Conservation (phyloP, 106 monocot genomes). For the Ottelia alismoides region DNA sequence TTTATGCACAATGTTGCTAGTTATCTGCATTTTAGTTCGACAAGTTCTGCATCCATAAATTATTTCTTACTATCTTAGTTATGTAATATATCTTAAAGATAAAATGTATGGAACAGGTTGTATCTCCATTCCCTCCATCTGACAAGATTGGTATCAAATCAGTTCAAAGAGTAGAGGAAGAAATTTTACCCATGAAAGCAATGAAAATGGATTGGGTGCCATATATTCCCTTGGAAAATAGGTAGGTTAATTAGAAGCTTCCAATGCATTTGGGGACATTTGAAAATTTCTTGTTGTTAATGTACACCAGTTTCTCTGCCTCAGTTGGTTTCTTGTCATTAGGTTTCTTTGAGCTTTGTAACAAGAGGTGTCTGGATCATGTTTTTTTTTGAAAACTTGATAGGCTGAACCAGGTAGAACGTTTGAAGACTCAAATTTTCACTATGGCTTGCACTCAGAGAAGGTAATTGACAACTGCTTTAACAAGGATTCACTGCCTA, state of each 20-base stretch:
- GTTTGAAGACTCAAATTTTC: constrained; percentile 78
- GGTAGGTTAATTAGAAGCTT: constrained; percentile 21
- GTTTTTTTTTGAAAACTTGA: constrained; percentile 1
- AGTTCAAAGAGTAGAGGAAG: constrained; percentile 77
- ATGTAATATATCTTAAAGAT: too few species aligned
- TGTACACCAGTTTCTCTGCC: constrained; percentile 1
- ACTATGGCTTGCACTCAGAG: constrained; percentile 80
- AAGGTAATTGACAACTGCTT: too few species aligned
- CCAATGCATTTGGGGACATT: neutral
- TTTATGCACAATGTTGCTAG: too few species aligned
- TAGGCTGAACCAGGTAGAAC: constrained; percentile 65
- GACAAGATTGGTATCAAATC: constrained; percentile 95
- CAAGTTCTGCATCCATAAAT: too few species aligned
- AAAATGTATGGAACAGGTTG: too few species aligned
- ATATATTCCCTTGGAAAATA: constrained; percentile 75
- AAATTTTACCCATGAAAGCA: constrained; percentile 93
- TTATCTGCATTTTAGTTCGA: too few species aligned
- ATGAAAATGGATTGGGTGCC: constrained; percentile 99
- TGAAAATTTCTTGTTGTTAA: neutral
- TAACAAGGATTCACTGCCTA: too few species aligned
- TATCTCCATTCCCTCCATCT: constrained; percentile 87
- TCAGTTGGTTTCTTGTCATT: neutral
- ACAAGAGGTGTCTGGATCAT: neutral
- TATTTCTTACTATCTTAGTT: too few species aligned
- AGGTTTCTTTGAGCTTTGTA: neutral